Conservation (phyloP, 2,329 filamentous ascomycete genomes). For the Phialophora macrospora region DNA sequence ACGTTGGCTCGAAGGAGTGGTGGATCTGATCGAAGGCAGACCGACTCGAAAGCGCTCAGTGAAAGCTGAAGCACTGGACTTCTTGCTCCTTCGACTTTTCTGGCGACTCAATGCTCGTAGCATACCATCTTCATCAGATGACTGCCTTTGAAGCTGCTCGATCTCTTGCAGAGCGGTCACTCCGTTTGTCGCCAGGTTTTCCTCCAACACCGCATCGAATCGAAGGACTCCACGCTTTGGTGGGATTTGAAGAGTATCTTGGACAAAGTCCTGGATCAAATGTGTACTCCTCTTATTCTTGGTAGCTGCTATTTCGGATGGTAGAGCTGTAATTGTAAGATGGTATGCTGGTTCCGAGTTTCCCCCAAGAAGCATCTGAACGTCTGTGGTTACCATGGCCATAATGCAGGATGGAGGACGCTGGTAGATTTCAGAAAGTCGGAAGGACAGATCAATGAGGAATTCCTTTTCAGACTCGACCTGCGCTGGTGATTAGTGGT, state of each 20-base stretch:
- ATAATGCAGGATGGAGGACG: slow-evolving; percentile 74
- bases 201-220: slow-evolving; percentile 71
- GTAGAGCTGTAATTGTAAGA: slow-evolving; percentile 72
- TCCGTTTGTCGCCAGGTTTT: slow-evolving; percentile 72
- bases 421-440: slow-evolving; percentile 75
- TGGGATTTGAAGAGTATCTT: slow-evolving; percentile 70
- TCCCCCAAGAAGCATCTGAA: slow-evolving; percentile 74
- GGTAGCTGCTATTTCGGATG: slow-evolving; percentile 69
- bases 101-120: slow-evolving; percentile 49
- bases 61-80: slow-evolving; percentile 29
- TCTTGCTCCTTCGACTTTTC: slow-evolving; percentile 40
- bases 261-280: slow-evolving; percentile 76
- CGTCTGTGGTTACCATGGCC: slow-evolving; percentile 75
- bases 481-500: slow-evolving; percentile 38
- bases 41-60: slow-evolving; percentile 26
- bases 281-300: slow-evolving; percentile 81
- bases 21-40: slow-evolving; percentile 30
- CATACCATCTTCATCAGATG: slow-evolving; percentile 49
- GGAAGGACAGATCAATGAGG: slow-evolving; percentile 73
- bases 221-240: slow-evolving; percentile 72
- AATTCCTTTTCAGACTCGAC: slow-evolving; percentile 78
- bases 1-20: slow-evolving; percentile 32
- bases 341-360: slow-evolving; percentile 80
- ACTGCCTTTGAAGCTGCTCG: slow-evolving; percentile 59
- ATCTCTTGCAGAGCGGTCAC: slow-evolving; percentile 72